phyloP scores from a whole-genome alignment of 495 filamentous ascomycete species.

The Bryoglossum gracile region DNA sequence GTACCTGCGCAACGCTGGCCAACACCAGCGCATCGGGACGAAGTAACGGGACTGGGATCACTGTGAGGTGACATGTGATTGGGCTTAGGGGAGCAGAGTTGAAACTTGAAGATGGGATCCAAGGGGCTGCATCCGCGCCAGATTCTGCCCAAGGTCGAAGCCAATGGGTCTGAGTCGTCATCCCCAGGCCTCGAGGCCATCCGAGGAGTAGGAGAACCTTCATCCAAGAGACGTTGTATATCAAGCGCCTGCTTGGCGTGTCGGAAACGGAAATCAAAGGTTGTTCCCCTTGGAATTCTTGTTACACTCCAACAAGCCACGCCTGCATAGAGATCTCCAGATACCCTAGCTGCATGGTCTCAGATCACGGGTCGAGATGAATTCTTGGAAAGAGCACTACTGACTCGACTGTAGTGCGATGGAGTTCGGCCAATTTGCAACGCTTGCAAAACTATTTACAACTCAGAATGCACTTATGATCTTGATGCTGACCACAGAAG shows the following conservation, averaged over 20 bases:
- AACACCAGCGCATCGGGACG: too few relatives aligned
- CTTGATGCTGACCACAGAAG: constrained; percentile 35
- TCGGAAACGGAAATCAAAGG: constrained; percentile 41
- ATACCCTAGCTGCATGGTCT: too few relatives aligned
- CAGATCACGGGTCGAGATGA: too few relatives aligned
- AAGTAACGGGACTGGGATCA: too few relatives aligned
- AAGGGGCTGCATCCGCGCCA: background rate
- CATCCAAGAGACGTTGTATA: constrained; percentile 30
- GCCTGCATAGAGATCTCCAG: too few relatives aligned
- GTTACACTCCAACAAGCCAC: too few relatives aligned
- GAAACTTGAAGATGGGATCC: background rate
- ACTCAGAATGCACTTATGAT: constrained; percentile 38
- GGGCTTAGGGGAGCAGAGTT: too few relatives aligned
- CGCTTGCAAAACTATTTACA: constrained; percentile 40
- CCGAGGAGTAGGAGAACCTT: background rate
- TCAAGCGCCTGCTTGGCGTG: constrained; percentile 40
- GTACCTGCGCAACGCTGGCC: too few relatives aligned
- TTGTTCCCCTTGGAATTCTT: too few relatives aligned
- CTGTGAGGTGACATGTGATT: too few relatives aligned
- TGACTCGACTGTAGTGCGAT: constrained; percentile 33
- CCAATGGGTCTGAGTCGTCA: background rate
- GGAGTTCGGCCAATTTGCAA: constrained; percentile 35
- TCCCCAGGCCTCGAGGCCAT: background rate
- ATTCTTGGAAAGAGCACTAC: too few relatives aligned
- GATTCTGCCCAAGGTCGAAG: constrained; percentile 4